Percentiles rank a stretch among this genome's conserved stretches.
Evolutionary conservation across 2,329 filamentous ascomycete genomes (phyloP).

Genomic region (Huntiella bhutanensis): DNA sequence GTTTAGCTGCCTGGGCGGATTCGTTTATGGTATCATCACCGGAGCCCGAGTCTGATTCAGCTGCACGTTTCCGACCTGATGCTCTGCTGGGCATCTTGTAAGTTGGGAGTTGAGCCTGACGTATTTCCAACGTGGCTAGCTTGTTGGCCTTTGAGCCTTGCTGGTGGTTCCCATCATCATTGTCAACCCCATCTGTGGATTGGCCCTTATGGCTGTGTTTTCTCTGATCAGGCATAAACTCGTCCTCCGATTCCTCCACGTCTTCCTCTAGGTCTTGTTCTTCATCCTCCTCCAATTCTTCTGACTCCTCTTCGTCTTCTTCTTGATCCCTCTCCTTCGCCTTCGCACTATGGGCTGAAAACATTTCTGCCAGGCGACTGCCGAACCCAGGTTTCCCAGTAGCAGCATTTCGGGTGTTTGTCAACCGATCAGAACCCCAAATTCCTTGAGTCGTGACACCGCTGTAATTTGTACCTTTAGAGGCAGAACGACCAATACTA

Average conservation of each 20-base stretch:
- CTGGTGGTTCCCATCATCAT: too few species aligned
- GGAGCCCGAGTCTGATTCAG: not conserved
- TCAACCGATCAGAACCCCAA: too few species aligned
- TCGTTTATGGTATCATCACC: not conserved
- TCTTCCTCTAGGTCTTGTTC: constrained; percentile 14
- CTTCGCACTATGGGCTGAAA: constrained; percentile 19
- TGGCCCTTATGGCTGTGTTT: too few species aligned
- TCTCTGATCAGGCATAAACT: constrained; percentile 32
- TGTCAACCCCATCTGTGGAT: too few species aligned
- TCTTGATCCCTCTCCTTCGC: constrained; percentile 10
- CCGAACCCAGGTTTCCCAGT: constrained; percentile 22
- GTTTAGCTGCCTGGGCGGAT: not conserved
- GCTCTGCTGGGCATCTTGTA: not conserved
- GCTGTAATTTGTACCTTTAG: too few species aligned
- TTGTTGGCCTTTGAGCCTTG: too few species aligned
- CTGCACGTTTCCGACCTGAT: constrained; percentile 5
- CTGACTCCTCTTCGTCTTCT: constrained; percentile 14
- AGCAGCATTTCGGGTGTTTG: not conserved
- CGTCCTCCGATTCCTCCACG: constrained; percentile 18
- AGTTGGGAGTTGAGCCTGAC: not conserved
- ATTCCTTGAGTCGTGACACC: too few species aligned
- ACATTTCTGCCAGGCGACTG: constrained; percentile 25
- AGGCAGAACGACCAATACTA: constrained; percentile 30
- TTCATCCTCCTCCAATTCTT: constrained; percentile 16
- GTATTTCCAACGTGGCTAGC: too few species aligned